Evolutionary conservation across 1,284 basidiomycete genomes (phyloP).

Genomic region (Microstroma glucosiphilum): DNA sequence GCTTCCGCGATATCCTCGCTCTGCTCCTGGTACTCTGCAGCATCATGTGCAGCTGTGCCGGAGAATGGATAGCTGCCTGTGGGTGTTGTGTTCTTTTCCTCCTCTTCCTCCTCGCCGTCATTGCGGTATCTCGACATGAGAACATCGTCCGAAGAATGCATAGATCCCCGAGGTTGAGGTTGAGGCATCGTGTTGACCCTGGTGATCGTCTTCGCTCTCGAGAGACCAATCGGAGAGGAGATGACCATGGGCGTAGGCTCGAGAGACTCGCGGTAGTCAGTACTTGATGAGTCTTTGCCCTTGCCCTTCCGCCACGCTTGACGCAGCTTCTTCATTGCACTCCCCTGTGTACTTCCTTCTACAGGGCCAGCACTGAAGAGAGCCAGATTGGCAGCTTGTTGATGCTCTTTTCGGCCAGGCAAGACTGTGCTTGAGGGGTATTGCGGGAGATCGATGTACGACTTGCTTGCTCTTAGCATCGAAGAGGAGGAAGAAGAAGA

Average conservation of each 20-base stretch:
- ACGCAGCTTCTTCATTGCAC: not conserved
- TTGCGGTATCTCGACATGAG: not conserved
- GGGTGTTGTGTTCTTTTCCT: no score
- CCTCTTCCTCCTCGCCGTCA: no score
- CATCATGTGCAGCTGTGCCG: not conserved
- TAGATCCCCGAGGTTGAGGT: not conserved
- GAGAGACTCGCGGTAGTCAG: no score
- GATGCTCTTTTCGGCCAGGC: not conserved
- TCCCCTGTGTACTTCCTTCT: not conserved
- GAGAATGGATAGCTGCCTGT: not conserved
- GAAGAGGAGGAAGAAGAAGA: not conserved
- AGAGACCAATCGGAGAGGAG: not conserved
- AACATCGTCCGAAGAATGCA: not conserved
- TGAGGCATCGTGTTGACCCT: not conserved
- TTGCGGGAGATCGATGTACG: not conserved
- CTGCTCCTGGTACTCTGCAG: not conserved
- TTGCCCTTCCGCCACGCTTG: not conserved
- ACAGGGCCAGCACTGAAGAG: not conserved
- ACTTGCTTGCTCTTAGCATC: not conserved
- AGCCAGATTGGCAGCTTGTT: not conserved
- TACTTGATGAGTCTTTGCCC: not conserved
- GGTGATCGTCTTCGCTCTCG: not conserved
- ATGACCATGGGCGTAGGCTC: no score
- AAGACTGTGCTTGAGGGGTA: not conserved
- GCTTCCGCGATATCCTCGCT: not conserved